Evolutionary conservation across 768 basidiomycete genomes (phyloP), one percentile per base, ranked within the genome.

Genomic region (Collybia sordida): DNA sequence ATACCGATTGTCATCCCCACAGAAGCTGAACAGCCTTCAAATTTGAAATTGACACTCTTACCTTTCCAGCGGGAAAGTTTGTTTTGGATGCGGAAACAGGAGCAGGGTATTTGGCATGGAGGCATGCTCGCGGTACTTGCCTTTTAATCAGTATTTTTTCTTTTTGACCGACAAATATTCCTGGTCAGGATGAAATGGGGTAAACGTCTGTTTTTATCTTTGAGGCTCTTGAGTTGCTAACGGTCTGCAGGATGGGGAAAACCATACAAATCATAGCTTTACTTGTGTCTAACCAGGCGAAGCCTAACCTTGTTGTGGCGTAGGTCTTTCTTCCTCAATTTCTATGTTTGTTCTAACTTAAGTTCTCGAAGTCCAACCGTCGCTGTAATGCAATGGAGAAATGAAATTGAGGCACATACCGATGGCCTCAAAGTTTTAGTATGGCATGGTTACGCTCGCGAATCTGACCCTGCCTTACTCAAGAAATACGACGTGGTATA

Each of bases 61-160:
- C 96, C 95, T 1, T 99, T 98, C 80, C 97, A 99, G 66, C 83
- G 81, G 45, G 97, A 99, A 70, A 93, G 91, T 69, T 73, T 99
- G 55, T 86, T 75, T 60, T 99, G 97, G 97, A 96, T 99, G 93
- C 81, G 83, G 57, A 79, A 91, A 61, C 97, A 98, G 71, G 97
- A 99, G 65, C 72, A 85, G 47, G 80, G 89, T 6, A 69, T 83
- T 2, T 98, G 95, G 91, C 73, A 77, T 42, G 97, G 96, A 31
- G 97, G 96, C 4, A 86, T 98, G 83, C 75, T 98, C 46, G 93
- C 94, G 17, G 90, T 90, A 67, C 58, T 22, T 55, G 41, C 34
- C 36, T 48, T 17, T 45, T 45, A 22, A 51, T 9, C 27, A 14
- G 3, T 9, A 12, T 17, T 6, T 47, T 49, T 28, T 35, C 2